Conservation (phyloP, 345 rosid species). For the Gossypium thurberi region DNA sequence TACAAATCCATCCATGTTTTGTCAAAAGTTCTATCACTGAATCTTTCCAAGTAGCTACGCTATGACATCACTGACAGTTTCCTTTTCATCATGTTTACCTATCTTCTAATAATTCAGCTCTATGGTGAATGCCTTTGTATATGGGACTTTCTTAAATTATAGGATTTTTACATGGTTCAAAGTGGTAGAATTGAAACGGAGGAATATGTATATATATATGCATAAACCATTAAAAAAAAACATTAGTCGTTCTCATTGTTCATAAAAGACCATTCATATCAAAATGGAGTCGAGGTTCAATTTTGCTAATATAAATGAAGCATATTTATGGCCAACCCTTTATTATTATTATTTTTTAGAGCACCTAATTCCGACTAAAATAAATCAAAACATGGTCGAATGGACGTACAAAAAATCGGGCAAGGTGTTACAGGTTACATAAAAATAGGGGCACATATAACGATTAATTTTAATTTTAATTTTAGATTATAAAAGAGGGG, state of each 20-base stretch:
- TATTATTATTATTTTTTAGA: too few relatives aligned
- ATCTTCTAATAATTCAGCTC: background rate
- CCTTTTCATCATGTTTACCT: background rate
- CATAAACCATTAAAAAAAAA: background rate
- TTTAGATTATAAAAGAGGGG: too few relatives aligned
- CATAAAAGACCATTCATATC: background rate
- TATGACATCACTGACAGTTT: constrained; percentile 4
- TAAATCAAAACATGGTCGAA: too few relatives aligned
- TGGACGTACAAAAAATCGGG: too few relatives aligned
- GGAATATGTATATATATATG: background rate
- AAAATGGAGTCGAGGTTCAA: background rate
- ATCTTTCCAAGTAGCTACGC: background rate
- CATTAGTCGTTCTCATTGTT: background rate
- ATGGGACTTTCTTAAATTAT: background rate
- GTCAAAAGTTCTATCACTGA: constrained; percentile 3
- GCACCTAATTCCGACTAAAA: too few relatives aligned
- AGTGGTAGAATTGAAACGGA: background rate
- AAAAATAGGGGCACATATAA: too few relatives aligned
- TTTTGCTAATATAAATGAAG: too few relatives aligned
- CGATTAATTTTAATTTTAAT: too few relatives aligned
- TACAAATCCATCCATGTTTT: background rate
- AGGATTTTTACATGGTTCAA: background rate
- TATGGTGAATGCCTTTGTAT: background rate
- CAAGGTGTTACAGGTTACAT: too few relatives aligned
- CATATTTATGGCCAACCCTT: too few relatives aligned